Base-by-base conservation (phyloP, 169 alveolate genomes). In the Babesia ovata region DNA sequence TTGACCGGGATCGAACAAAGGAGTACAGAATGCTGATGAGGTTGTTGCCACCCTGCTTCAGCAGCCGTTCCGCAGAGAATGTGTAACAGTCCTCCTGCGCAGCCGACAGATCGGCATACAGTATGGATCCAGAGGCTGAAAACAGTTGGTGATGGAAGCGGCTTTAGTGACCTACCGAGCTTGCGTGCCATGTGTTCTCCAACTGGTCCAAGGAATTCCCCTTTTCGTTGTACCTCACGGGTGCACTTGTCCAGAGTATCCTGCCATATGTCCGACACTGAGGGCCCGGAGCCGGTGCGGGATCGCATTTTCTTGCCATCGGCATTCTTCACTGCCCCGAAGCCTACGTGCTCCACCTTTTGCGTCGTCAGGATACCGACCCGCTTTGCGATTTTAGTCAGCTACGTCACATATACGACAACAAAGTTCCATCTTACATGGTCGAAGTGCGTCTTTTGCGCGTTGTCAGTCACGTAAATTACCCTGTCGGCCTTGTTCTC, bases 401-500 rank as follows among this genome's bases (percentile, higher is more conserved):
- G 71, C 88, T 81, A 33, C 26, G 24, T 14, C 48, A 10, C 17
- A n/a, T 22, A n/a, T 6, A 49, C 22, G 45, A 1, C 26, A 10
- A 61, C 4, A 10, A 4, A 60, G n/a, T 7, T 4, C 26, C 10
- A 13, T 77, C 71, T 52, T 44, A 86, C 91, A 73, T 75, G 85
- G 61, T 53, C 57, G 62, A 90, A 90, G 75, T 90, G 94, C 17
- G 79, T 53, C 24, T 50, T 69, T 57, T 90, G 94, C 22, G 86
- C 82, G 46, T 66, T 74, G 57, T 90, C 94, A 0, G 88, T 85
- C 39, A 90, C 70, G 59, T 90, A 90, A 11, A 90, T 75, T 26
- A 90, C 63, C 60, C 79, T 75, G 57, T 82, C 73, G 22, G 92
- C 90, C 59, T 86, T 83, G 78, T 86, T 75, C 75, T 52, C 59